Evolutionary conservation across 495 filamentous ascomycete species (phyloP), one percentile per base, ranked within the genome.

Genomic region (Cryomyces antarcticus): DNA sequence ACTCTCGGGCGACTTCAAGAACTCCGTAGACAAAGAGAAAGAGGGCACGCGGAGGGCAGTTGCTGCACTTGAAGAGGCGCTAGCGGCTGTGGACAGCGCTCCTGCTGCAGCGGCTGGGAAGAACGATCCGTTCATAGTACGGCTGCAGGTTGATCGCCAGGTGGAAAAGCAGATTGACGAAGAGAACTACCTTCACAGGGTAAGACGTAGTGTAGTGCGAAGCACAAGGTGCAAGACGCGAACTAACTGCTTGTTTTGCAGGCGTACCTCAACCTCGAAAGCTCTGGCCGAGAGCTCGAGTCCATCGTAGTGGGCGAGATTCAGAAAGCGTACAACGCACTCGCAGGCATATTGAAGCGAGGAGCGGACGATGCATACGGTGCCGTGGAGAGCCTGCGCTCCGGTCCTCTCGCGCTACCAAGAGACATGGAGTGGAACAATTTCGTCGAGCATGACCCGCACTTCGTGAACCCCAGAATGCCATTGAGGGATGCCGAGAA

Each of bases 221-320:
- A 36, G 9, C 33, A 36, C 12, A 13, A 36, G 33, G 12, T 36
- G 33, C 12, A 13, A 13, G 3, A 36, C 9, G 9, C 12, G 33
- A 28, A 12, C 9, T 30, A 10, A 42, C 11, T 12, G n/a, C 9
- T 7, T 41, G 28, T 38, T 30, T 30, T 36, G 37, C 27, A 94
- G 86, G 89, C 89, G 12, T 95, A 87, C 55, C 64, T 94, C 45
- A 97, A 97, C 55, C 67, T 97, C 28, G 92, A 97, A 65, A 78
- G 73, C 54, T 96, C 92, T 13, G 89, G 89, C 10, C 77, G 86
- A 42, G 89, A 97, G 57, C 67, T 97, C 2, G 89, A 97, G 59
- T 80, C 80, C 3, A 96, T 97, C 49, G 81, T 97, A 5, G 82
- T 97, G 40, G 79, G 83, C 49, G 92, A 97, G 58, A 94, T 97